phyloP scores from a whole-genome alignment of 768 basidiomycete genomes.

The Mycena indigotica region DNA sequence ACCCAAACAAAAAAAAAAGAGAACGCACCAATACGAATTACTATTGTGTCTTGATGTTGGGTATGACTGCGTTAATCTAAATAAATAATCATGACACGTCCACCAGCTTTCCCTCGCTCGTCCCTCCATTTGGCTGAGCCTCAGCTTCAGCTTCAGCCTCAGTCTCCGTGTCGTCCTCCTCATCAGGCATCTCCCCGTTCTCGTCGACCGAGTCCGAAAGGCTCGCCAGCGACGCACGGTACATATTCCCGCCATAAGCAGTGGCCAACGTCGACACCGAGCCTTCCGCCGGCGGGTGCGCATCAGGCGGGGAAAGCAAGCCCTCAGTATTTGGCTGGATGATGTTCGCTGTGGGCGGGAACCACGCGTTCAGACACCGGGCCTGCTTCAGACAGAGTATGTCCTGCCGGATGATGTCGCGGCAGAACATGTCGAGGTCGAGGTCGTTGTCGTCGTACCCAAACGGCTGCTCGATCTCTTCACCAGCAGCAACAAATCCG shows the following conservation, averaged over 20 bases:
- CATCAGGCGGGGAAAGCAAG: background rate
- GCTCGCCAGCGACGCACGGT: conserved; percentile 19
- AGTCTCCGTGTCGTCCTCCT: conserved; percentile 1
- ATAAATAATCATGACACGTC: conserved; percentile 6
- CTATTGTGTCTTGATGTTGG: too few relatives aligned
- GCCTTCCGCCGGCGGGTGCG: background rate
- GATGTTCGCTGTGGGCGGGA: conserved; percentile 1
- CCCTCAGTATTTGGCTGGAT: background rate
- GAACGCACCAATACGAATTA: too few relatives aligned
- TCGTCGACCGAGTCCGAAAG: conserved; percentile 12
- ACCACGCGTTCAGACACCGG: conserved; percentile 49
- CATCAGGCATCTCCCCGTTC: background rate
- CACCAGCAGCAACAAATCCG: conserved; percentile 71
- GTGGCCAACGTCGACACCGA: background rate
- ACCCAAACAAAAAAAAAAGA: too few relatives aligned
- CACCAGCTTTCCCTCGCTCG: conserved; percentile 13
- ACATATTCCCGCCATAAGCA: conserved; percentile 17
- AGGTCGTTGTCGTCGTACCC: conserved; percentile 73
- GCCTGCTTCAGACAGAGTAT: conserved; percentile 53
- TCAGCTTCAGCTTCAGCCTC: background rate
- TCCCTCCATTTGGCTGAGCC: background rate
- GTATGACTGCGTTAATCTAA: background rate
- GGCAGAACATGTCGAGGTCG: conserved; percentile 66
- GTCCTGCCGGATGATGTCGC: conserved; percentile 57
- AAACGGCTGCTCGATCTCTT: conserved; percentile 72